Percentiles rank a stretch among this genome's conserved stretches.
Evolutionary conservation across 495 filamentous ascomycete genomes (phyloP).

Genomic region (Acidiella bohemica): DNA sequence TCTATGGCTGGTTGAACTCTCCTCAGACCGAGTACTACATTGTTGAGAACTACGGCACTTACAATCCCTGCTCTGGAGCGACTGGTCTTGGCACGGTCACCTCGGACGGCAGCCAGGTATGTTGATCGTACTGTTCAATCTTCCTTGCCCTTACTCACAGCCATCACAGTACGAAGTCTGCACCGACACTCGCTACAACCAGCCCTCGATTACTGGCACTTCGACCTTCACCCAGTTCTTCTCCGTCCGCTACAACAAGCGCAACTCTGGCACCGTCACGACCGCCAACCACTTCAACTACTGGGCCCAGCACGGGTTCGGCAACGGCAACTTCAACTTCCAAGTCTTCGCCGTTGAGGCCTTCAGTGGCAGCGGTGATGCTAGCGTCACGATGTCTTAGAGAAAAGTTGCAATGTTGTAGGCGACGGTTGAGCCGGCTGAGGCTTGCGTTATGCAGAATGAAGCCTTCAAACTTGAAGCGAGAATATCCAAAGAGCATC

Average conservation of each 20-base stretch:
- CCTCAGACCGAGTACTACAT: constrained; percentile 18
- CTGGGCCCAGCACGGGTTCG: constrained; percentile 2
- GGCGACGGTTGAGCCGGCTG: too few species aligned
- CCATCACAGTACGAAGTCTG: constrained; percentile 16
- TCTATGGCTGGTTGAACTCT: constrained; percentile 15
- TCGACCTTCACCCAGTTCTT: constrained; percentile 15
- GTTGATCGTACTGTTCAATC: too few species aligned
- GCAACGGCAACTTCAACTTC: constrained; percentile 25
- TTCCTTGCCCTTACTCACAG: too few species aligned
- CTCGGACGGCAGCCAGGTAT: constrained; percentile 11
- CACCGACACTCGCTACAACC: constrained; percentile 13
- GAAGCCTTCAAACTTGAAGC: too few species aligned
- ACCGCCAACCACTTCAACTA: constrained; percentile 35
- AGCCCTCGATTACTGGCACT: constrained; percentile 17
- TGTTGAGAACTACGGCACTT: constrained; percentile 10
- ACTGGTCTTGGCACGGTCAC: constrained; percentile 30
- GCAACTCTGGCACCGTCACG: constrained; percentile 14
- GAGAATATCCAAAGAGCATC: too few species aligned
- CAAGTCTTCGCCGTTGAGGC: constrained; percentile 15
- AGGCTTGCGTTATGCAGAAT: too few species aligned
- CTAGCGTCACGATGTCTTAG: constrained; percentile 6
- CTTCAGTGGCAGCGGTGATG: constrained; percentile 9
- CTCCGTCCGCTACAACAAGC: constrained; percentile 11
- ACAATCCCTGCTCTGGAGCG: constrained; percentile 37
- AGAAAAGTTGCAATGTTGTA: too few species aligned